A percentile compares a stretch with the other conserved stretches of the same genome.
Conservation (phyloP, 805 yeast genomes). For the Sugiyamaella boreocaroliniensis region DNA sequence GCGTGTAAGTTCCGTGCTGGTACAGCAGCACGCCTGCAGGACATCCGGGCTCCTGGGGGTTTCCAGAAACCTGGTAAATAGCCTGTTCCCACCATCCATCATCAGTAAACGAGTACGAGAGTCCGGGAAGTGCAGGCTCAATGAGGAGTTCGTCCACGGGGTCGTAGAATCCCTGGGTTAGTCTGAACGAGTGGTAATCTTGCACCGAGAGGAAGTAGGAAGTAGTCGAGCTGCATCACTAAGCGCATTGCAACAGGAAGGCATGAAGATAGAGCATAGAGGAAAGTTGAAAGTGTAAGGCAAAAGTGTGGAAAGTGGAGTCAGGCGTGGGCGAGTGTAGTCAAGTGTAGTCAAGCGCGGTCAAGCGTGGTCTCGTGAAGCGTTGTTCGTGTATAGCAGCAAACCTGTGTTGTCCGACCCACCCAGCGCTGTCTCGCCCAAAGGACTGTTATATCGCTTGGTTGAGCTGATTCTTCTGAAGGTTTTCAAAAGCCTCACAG, state of each 20-base stretch:
- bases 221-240: no score
- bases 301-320: no score
- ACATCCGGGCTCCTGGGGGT: constrained; percentile 70
- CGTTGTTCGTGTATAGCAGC: no score
- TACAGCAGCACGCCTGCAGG: constrained; percentile 73
- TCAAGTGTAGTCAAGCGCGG: no score
- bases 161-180: constrained; percentile 59
- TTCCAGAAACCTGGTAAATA: constrained; percentile 68
- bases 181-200: neutral
- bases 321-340: no score
- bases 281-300: neutral
- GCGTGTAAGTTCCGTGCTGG: constrained; percentile 82
- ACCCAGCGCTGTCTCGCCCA: no score
- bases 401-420: no score
- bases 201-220: neutral
- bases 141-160: constrained; percentile 91
- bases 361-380: no score
- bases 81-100: constrained; percentile 94
- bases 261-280: neutral
- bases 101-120: constrained; percentile 83
- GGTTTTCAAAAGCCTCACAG: no score
- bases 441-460: no score
- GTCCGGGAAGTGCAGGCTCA: constrained; percentile 95
- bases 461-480: no score
- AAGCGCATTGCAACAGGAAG: neutral